Base-by-base conservation (phyloP, 2,329 filamentous ascomycete genomes). In the Nakataea oryzae region DNA sequence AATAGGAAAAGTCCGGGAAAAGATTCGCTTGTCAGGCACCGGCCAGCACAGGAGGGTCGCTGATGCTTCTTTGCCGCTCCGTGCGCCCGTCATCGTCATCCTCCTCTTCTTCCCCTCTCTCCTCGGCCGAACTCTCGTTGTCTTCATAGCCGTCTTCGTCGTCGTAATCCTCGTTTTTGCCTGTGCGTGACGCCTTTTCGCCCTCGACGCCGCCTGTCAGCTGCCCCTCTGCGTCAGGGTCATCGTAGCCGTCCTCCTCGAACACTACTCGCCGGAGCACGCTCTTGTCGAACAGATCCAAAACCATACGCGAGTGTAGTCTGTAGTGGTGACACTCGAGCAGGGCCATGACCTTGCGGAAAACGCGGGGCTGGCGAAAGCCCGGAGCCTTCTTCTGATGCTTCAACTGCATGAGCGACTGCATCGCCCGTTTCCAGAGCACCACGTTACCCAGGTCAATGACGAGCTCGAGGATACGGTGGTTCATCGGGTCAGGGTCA, bases 361-460 rank as follows among this genome's bases (percentile, higher is more conserved):
- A 97, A 55, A 99, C 83, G 6, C 81, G 80, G 6, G 88, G 84
- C 69, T 89, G 88, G 50, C 83, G 83, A 72, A 99, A 97, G 0
- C 87, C 86, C 1, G 86, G 80, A 0, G 86, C 86, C 68, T 91
- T 86, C 67, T 88, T 89, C 69, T 87, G 89, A 61, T 84, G 78
- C 77, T 90, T 93, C 65, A 96, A 82, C 79, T 93, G 81, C 70
- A 84, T 86, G 62, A 99, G 81, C 73, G 97, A 93, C 26, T 82
- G 85, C 60, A 93, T 86, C 7, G 93, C 90, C 72, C 89, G 89
- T 73, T 96, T 96, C 70, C 92, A 93, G 59, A 97, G 81, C 21
- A 99, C 92, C 63, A 93, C 95, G 71, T 97, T 97, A 62, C 93
- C 91, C 63, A 99, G 81, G 69, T 97, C 93, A 17, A 90, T 86